These are phyloP conservation scores for Ophiognomonia clavigignenti-juglandacearum DNA, from an alignment of 2,329 filamentous ascomycete genomes.

Conservation along the genomic window DNA sequence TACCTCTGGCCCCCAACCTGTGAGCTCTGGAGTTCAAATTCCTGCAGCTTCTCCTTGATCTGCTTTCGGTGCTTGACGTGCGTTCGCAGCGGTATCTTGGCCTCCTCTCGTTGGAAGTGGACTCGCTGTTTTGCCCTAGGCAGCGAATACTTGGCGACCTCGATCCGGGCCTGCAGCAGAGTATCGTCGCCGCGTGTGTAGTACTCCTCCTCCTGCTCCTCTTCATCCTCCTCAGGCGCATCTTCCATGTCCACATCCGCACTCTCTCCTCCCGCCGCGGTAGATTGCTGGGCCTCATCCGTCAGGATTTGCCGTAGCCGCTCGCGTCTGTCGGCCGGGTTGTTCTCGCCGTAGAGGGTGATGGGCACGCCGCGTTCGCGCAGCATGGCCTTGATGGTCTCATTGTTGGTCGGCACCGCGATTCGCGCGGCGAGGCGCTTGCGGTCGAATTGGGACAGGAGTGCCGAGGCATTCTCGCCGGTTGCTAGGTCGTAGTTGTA, in stretches of 20 bases:
- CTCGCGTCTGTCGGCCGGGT: constrained; percentile 72
- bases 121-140: constrained; percentile 75
- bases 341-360: constrained; percentile 89
- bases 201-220: constrained; percentile 85
- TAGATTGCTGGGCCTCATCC: constrained; percentile 61
- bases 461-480: constrained; percentile 77
- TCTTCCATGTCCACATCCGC: constrained; percentile 62
- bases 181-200: constrained; percentile 79
- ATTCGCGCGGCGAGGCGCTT: constrained; percentile 86
- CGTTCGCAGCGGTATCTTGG: constrained; percentile 76
- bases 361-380: constrained; percentile 89
- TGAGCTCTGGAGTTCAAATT: constrained; percentile 87
- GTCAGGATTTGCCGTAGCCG: constrained; percentile 77
- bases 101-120: constrained; percentile 73
- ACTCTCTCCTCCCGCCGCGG: constrained; percentile 37
- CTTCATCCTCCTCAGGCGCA: constrained; percentile 52
- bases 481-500: constrained; percentile 78
- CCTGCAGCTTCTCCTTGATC: constrained; percentile 75
- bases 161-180: constrained; percentile 69
- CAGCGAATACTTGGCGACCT: constrained; percentile 79
- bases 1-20: constrained; percentile 90
- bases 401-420: constrained; percentile 90
- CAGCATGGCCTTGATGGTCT: constrained; percentile 72
- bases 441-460: constrained; percentile 83
- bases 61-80: constrained; percentile 90